Evolutionary conservation across 192 early-diverging fungal species (phyloP), one percentile per base, ranked within the genome.

Genomic region (Phlyctochytrium bullatum): DNA sequence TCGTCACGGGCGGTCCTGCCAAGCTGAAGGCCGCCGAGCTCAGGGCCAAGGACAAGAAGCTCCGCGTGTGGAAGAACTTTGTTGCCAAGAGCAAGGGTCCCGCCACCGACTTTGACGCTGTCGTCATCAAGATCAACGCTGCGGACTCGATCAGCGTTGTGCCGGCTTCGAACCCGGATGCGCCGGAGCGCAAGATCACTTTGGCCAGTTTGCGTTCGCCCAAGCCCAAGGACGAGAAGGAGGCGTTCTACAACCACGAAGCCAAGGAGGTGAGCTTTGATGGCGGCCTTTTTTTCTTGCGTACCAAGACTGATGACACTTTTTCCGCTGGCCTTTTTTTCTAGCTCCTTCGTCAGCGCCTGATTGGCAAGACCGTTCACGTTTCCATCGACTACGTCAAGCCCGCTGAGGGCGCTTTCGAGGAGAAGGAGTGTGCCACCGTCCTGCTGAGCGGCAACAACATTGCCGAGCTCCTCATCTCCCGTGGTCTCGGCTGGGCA

Each of bases 351-450:
- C 88, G 97, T 33, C 89, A 90, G 65, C 82, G 88, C 52, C 78
- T 92, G 63, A 94, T 99, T 67, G 97, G 95, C 30, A 91, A 92
- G 72, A 80, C 82, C 32, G 96, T 93, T n/a, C 78, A 74, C 58
- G 84, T 82, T 23, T 36, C 54, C 32, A 83, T 95, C 56, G 97
- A 96, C 70, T 99, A 92, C 73, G 73, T 89, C 67, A 93, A 95
- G 67, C 93, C 93, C n/a, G 89, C 95, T 2, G 81, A 88, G 36
- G 94, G 91, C 52, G 82, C 82, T 27, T 95, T 88, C 78, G 93
- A 93, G 62, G 85, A 86, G 36, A 88, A 89, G 32, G 90, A 93
- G 57, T 97, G 94, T 72, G 97, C 88, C 27, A 95, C 93, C 3
- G 74, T 99, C 25, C 86, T 76, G 27, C 60, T 86, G 32, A 86